Evolutionary conservation across 345 rosid species (phyloP).

Genomic region (Eutrema japonicum): DNA sequence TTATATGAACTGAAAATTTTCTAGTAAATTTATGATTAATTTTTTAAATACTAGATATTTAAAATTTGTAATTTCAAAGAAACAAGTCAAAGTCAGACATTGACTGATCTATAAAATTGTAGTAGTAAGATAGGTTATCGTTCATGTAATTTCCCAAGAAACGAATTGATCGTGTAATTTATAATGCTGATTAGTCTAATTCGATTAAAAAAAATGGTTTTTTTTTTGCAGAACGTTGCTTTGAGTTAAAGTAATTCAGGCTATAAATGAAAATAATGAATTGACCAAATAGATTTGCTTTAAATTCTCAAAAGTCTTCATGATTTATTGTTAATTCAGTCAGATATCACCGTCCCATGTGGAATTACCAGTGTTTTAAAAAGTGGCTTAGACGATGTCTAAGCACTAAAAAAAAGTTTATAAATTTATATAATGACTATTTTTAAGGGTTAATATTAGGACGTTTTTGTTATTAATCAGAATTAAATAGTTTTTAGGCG

Average conservation of each 20-base stretch:
- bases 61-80: neutral
- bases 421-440: no score
- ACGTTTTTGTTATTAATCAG: no score
- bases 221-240: neutral
- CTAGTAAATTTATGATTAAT: no score
- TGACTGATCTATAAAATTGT: neutral
- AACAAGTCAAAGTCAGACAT: constrained; percentile 4
- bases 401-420: no score
- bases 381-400: no score
- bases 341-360: constrained; percentile 19
- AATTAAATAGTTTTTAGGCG: no score
- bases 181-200: neutral
- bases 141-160: neutral
- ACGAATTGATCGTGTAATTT: neutral
- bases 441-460: no score
- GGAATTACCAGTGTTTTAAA: neutral
- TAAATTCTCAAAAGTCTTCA: constrained; percentile 24
- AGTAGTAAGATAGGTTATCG: no score
- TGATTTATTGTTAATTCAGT: neutral
- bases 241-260: constrained; percentile 14
- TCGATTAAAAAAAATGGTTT: neutral
- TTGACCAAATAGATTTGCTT: constrained; percentile 27
- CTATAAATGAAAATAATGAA: neutral
- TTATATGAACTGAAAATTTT: no score
- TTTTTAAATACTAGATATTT: constrained; percentile 3